Conservation (phyloP, 139 green algal genomes). For the Tetraselmis chui region DNA sequence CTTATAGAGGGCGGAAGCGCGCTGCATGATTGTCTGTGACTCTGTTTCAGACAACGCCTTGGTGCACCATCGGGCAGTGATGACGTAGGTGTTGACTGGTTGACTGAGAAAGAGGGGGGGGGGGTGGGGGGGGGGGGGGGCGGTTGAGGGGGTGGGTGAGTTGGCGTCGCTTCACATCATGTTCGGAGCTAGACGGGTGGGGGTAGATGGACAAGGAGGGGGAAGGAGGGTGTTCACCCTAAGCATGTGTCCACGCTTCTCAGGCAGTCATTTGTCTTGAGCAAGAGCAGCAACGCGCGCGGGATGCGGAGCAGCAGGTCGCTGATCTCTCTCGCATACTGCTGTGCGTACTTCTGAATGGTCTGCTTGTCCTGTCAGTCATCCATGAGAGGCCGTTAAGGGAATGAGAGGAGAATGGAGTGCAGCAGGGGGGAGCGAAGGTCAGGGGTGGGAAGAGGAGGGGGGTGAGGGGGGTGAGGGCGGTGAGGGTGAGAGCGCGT, state of each 20-base stretch:
- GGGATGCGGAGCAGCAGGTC: slow-evolving; percentile 74
- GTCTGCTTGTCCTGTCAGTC: slow-evolving; percentile 31
- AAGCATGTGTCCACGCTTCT: slow-evolving; percentile 60
- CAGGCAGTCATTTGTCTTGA: slow-evolving; percentile 96
- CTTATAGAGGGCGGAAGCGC: slow-evolving; percentile 8
- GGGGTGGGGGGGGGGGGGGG: background rate
- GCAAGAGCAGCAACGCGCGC: slow-evolving; percentile 78
- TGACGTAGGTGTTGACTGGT: slow-evolving; percentile 75
- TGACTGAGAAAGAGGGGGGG: slow-evolving; percentile 14
- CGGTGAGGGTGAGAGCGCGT: background rate
- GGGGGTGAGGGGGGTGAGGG: no score
- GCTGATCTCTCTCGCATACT: slow-evolving; percentile 66
- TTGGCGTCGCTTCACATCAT: no score
- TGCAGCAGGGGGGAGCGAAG: no score
- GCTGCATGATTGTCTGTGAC: slow-evolving; percentile 1
- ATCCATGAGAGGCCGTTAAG: no score
- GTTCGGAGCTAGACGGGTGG: background rate
- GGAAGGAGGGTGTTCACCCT: slow-evolving; percentile 21
- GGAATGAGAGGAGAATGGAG: no score
- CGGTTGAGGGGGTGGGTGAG: background rate
- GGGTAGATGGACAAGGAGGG: slow-evolving; percentile 11
- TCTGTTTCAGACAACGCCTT: slow-evolving; percentile 53
- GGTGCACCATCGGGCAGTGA: slow-evolving; percentile 74
- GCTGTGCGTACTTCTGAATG: slow-evolving; percentile 48
- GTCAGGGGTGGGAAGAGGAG: no score